These are phyloP conservation scores for Diospyros lotus DNA, from an alignment of 148 eudicot species.

Conservation along the genomic window DNA sequence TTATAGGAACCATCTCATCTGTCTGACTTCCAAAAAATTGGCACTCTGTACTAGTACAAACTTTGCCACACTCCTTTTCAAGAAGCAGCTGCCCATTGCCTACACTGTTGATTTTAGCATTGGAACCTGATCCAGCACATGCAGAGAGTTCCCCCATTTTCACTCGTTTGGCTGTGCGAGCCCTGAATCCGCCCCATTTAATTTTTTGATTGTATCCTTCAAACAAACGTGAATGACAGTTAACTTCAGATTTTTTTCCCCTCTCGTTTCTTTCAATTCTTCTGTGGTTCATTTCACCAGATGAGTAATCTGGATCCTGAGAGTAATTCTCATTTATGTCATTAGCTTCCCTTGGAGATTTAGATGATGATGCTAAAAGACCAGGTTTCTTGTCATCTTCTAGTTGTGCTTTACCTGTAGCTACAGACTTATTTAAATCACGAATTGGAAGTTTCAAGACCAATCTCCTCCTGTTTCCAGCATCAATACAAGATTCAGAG, in stretches of 20 bases:
- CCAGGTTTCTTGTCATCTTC: constrained; percentile 30
- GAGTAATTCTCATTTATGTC: constrained; percentile 24
- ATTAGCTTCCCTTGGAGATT: constrained; percentile 25
- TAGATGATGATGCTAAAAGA: constrained; percentile 47
- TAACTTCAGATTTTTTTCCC: constrained; percentile 16
- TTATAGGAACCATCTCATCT: constrained; percentile 19
- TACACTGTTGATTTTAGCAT: constrained; percentile 21
- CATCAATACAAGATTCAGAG: constrained; percentile 37
- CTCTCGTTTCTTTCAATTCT: constrained; percentile 29
- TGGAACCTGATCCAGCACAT: constrained; percentile 26
- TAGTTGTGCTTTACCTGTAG: constrained; percentile 17
- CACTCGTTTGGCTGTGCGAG: constrained; percentile 73
- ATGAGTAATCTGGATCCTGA: constrained; percentile 11
- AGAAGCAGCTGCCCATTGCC: constrained; percentile 15
- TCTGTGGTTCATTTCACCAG: constrained; percentile 10
- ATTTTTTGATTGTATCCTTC: constrained; percentile 40
- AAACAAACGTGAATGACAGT: constrained; percentile 30
- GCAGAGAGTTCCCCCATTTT: constrained; percentile 36
- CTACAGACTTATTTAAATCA: constrained; percentile 32
- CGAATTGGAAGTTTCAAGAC: constrained; percentile 68
- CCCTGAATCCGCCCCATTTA: constrained; percentile 78
- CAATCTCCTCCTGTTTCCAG: constrained; percentile 48
- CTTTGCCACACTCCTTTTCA: constrained; percentile 21
- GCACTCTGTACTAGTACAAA: constrained; percentile 15
- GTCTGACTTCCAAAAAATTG: constrained; percentile 18